Conservation (phyloP, 2,329 filamentous ascomycete genomes). For the Phialocephala subalpina region DNA sequence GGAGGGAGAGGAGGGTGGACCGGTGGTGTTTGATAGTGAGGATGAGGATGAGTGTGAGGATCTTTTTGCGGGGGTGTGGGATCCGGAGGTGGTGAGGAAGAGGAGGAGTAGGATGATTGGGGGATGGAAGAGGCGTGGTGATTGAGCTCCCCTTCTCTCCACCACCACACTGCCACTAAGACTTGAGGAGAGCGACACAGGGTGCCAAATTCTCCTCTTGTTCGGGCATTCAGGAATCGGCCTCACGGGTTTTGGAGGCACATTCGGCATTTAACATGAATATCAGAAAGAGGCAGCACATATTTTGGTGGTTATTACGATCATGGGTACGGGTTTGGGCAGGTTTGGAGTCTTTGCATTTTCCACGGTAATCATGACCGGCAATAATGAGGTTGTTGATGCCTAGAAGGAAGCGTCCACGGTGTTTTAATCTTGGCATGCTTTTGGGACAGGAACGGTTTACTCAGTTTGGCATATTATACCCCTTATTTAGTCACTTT, state of each 20-base stretch:
- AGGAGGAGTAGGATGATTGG: conserved; percentile 37
- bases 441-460: background rate
- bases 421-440: background rate
- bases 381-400: background rate
- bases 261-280: conserved; percentile 3
- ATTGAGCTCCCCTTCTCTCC: conserved; percentile 37
- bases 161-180: too few relatives aligned
- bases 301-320: background rate
- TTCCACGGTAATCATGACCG: background rate
- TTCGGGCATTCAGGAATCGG: too few relatives aligned
- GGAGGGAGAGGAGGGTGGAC: conserved; percentile 59
- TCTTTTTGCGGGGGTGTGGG: conserved; percentile 69
- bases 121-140: conserved; percentile 26
- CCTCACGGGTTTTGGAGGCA: too few relatives aligned
- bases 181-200: too few relatives aligned
- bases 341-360: background rate
- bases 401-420: background rate
- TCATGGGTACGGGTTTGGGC: background rate
- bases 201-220: too few relatives aligned
- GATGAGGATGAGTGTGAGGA: conserved; percentile 74
- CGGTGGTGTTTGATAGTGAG: conserved; percentile 66
- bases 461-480: conserved; percentile 6
- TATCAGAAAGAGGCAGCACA: background rate
- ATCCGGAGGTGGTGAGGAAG: conserved; percentile 51
- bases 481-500: conserved; percentile 5